These are phyloP conservation scores for Erodium moschatum DNA, from an alignment of 441 rosid genomes.

Conservation along the genomic window DNA sequence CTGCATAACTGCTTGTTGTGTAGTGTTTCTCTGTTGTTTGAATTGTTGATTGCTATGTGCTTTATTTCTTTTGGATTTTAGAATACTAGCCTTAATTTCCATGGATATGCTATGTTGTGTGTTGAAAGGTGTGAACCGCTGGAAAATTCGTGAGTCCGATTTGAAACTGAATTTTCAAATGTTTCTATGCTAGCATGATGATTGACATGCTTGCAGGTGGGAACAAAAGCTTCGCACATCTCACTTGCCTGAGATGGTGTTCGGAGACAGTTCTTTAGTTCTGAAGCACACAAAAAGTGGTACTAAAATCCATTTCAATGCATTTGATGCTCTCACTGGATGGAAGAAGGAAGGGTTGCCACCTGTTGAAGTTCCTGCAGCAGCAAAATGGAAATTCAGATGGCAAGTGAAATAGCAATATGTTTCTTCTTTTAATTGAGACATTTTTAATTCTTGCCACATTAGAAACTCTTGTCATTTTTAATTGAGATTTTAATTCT, in stretches of 20 bases:
- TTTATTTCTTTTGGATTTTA: neutral
- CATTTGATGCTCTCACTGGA: conserved; percentile 78
- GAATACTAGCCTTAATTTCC: neutral
- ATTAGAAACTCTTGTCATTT: neutral
- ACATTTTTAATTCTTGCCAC: neutral
- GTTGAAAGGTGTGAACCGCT: neutral
- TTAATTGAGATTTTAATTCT: neutral
- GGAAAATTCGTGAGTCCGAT: neutral
- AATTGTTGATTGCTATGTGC: neutral
- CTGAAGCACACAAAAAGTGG: conserved; percentile 51
- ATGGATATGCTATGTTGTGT: neutral
- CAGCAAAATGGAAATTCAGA: conserved; percentile 84
- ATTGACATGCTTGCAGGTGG: conserved; percentile 49
- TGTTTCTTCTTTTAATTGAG: neutral
- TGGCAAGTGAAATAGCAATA: conserved; percentile 28
- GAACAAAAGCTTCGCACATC: conserved; percentile 66
- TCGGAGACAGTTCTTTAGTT: conserved; percentile 64
- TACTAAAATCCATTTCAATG: conserved; percentile 58
- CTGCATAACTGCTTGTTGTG: neutral
- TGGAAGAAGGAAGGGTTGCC: conserved; percentile 80
- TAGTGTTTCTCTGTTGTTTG: neutral
- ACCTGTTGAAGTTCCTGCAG: conserved; percentile 95
- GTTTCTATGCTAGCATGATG: neutral
- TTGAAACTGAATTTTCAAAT: neutral
- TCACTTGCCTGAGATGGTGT: conserved; percentile 87